Percentiles rank a stretch among this genome's conserved stretches.
These are phyloP conservation scores for Ehretia macrophylla DNA, from an alignment of 257 asterid species.

Conservation along the genomic window DNA sequence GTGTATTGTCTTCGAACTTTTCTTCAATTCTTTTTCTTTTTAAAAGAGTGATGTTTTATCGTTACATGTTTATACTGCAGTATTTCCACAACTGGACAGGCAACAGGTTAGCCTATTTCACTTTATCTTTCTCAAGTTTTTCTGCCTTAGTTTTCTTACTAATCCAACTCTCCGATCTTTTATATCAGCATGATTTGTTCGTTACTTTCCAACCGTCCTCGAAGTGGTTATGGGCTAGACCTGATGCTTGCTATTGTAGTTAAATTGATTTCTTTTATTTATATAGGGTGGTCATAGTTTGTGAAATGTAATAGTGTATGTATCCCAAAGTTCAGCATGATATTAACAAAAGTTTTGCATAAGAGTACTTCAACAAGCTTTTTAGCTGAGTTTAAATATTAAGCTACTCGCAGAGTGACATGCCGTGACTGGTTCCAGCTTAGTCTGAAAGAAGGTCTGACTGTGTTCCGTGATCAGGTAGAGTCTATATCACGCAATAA, in stretches of 20 bases:
- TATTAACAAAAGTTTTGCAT: too few relatives aligned
- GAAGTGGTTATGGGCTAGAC: background rate
- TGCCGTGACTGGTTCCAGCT: conserved; percentile 99
- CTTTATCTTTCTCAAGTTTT: conserved; percentile 5
- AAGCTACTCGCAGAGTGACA: conserved; percentile 67
- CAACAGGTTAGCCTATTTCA: conserved; percentile 56
- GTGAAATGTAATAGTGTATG: background rate
- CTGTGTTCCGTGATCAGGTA: conserved; percentile 98
- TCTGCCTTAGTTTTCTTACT: background rate
- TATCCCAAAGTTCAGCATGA: background rate
- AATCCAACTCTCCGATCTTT: background rate
- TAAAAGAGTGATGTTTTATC: conserved; percentile 3
- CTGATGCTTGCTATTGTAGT: background rate
- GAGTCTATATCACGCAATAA: background rate
- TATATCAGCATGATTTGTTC: background rate
- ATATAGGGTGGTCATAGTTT: too few relatives aligned
- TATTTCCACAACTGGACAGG: conserved; percentile 99
- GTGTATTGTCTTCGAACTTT: background rate
- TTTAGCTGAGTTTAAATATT: conserved; percentile 20
- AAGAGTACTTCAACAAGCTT: background rate
- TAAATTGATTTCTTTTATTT: background rate
- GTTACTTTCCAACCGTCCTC: background rate
- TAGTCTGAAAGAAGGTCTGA: conserved; percentile 97
- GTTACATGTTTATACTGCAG: conserved; percentile 47
- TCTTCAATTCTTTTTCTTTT: background rate